Evolutionary conservation across 2,329 filamentous ascomycete genomes (phyloP), one percentile per base, ranked within the genome.

Genomic region (Didymosphaeria variabile): DNA sequence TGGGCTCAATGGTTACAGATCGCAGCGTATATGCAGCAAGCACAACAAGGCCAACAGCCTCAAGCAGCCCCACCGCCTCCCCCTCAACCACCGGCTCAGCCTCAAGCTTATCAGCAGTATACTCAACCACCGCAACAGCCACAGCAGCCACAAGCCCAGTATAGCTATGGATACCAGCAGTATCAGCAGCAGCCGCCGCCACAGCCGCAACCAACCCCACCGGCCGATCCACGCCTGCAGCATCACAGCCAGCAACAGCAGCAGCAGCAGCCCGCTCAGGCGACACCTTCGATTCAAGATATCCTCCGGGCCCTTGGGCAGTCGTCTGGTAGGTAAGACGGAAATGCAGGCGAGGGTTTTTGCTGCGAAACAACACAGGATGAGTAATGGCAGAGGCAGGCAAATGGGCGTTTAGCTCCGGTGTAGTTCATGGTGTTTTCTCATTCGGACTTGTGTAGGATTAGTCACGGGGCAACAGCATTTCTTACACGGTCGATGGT

Each of bases 271-370:
- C 12, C 36, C n/a, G 57, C 63, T 26, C 74, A 76, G 61, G 63
- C 55, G 31, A 63, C 62, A 12, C 68, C 66, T 51, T 72, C 72
- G 19, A 55, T 76, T 12, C 69, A 76, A 45, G 75, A 76, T 55
- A 76, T 77, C 29, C 58, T 77, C 23, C 66, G 74, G 53, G 68
- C 69, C 8, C 63, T 77, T 5, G 69, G 71, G 12, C 47, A 55
- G 15, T 45, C 46, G 8, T 47, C 58, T 31, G 55, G 55, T n/a
- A 32, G 32, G 5, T 58, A 32, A 60, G 52, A 31, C 46, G 36
- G 13, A 5, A 17, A 5, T 55, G 5, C 10, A 46, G 13, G 26
- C 17, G 17, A 40, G 38, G n/a, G 7, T 13, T 6, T 9, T 5
- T 8, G 10, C 34, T 7, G 2, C 44, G 36, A n/a, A 32, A n/a